Percentiles rank a stretch among this genome's conserved stretches.
Evolutionary conservation across 106 monocot species (phyloP).

Genomic region (Dactylorhiza incarnata): DNA sequence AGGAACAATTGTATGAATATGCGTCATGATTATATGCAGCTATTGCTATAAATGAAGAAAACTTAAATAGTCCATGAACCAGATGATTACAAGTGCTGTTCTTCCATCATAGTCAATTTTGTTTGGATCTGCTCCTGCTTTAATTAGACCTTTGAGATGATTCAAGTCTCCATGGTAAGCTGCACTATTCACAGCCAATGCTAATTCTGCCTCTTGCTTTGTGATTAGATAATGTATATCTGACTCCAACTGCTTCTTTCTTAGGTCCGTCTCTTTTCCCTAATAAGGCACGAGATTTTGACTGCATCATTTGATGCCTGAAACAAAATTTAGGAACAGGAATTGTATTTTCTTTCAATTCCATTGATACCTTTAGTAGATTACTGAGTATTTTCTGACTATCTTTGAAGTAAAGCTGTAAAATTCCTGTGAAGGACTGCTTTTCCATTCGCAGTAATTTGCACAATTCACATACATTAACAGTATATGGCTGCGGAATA

Average conservation of each 20-base stretch:
- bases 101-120: constrained; percentile 68
- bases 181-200: constrained; percentile 53
- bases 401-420: constrained; percentile 61
- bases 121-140: constrained; percentile 65
- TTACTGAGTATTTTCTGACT: constrained; percentile 30
- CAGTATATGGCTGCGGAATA: constrained; percentile 56
- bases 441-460: constrained; percentile 57
- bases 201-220: constrained; percentile 68
- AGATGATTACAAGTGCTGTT: constrained; percentile 44
- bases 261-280: constrained; percentile 42
- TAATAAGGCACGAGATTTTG: constrained; percentile 9
- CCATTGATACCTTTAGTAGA: constrained; percentile 39
- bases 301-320: neutral
- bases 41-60: neutral
- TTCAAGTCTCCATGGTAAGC: constrained; percentile 52
- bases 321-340: neutral
- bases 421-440: constrained; percentile 44
- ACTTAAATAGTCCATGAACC: neutral
- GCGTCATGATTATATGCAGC: neutral
- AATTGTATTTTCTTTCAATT: neutral
- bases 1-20: neutral
- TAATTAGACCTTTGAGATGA: constrained; percentile 58
- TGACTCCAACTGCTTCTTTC: constrained; percentile 50
- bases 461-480: constrained; percentile 57
- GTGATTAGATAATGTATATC: constrained; percentile 61